Percentiles rank a stretch among this genome's conserved stretches.
Evolutionary conservation across 768 basidiomycete genomes (phyloP).

Genomic region (Epithele typhae): DNA sequence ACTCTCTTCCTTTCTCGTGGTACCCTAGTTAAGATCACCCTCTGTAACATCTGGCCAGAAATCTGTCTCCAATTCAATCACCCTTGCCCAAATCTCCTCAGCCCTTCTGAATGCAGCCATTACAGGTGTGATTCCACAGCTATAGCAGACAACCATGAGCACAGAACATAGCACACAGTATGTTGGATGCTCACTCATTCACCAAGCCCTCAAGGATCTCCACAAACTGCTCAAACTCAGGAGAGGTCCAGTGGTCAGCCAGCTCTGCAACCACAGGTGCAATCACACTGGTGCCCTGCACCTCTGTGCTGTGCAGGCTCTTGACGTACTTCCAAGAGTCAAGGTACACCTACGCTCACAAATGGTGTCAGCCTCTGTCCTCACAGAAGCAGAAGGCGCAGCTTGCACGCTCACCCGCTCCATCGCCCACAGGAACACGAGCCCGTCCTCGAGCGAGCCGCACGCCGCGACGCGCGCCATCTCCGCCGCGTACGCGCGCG

Average conservation of each 20-base stretch:
- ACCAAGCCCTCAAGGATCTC: constrained; percentile 44
- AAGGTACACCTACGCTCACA: constrained; percentile 51
- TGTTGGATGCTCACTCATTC: constrained; percentile 28
- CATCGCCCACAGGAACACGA: constrained; percentile 79
- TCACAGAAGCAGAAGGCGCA: neutral
- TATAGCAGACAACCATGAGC: constrained; percentile 12
- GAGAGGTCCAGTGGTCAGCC: constrained; percentile 57
- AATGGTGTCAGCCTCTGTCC: neutral
- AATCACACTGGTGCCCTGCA: constrained; percentile 1
- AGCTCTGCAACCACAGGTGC: constrained; percentile 40
- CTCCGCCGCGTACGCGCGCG: constrained; percentile 68
- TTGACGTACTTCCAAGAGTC: constrained; percentile 59
- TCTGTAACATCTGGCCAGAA: constrained; percentile 46
- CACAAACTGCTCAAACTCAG: constrained; percentile 52
- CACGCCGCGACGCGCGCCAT: constrained; percentile 50
- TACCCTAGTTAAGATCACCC: neutral
- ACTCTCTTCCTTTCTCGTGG: no score
- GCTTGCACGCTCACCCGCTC: constrained; percentile 47
- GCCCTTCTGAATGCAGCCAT: constrained; percentile 34
- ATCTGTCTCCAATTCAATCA: constrained; percentile 54
- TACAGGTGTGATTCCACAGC: constrained; percentile 34
- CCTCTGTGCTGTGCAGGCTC: constrained; percentile 5
- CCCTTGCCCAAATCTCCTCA: constrained; percentile 52
- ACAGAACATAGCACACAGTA: neutral
- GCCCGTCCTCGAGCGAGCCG: constrained; percentile 52